Percentiles rank a stretch among this genome's conserved stretches.
Conservation (phyloP, 2,329 filamentous ascomycete species). For the Pleomassaria siparia region DNA sequence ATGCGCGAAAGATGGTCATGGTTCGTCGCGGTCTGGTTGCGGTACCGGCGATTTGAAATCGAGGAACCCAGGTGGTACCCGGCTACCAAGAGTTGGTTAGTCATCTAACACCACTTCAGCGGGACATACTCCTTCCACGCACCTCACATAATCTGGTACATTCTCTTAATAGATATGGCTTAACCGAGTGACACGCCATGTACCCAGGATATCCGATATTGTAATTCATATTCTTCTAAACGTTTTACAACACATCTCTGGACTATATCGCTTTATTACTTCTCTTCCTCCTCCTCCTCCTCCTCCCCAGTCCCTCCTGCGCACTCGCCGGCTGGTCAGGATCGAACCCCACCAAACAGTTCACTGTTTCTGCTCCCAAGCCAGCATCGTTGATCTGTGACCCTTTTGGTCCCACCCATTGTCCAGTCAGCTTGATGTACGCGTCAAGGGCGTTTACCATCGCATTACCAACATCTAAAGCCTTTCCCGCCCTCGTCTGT, state of each 20-base stretch:
- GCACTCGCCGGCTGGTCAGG: slow-evolving; percentile 19
- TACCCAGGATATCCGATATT: too few relatives aligned
- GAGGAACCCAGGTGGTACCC: too few relatives aligned
- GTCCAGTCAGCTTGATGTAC: slow-evolving; percentile 27
- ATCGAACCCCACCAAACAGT: slow-evolving; percentile 32
- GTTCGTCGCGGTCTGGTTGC: not conserved
- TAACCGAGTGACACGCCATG: too few relatives aligned
- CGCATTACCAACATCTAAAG: slow-evolving; percentile 24
- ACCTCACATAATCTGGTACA: too few relatives aligned
- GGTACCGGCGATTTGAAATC: slow-evolving; percentile 4
- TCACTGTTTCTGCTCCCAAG: slow-evolving; percentile 30
- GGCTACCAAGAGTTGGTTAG: too few relatives aligned
- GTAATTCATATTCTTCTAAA: too few relatives aligned
- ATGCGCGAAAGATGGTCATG: not conserved
- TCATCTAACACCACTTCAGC: too few relatives aligned
- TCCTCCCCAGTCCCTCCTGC: not conserved
- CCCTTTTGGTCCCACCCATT: slow-evolving; percentile 21
- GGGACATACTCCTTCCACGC: too few relatives aligned
- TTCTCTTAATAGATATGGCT: too few relatives aligned
- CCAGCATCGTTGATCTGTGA: slow-evolving; percentile 30
- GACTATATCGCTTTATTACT: not conserved
- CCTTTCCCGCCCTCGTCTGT: slow-evolving; percentile 28
- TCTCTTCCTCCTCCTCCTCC: not conserved
- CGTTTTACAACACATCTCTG: too few relatives aligned
- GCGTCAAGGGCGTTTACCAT: slow-evolving; percentile 27